Percentiles rank a stretch among this genome's conserved stretches.
Evolutionary conservation across 257 asterid genomes (phyloP).

Genomic region (Salvia splendens): DNA sequence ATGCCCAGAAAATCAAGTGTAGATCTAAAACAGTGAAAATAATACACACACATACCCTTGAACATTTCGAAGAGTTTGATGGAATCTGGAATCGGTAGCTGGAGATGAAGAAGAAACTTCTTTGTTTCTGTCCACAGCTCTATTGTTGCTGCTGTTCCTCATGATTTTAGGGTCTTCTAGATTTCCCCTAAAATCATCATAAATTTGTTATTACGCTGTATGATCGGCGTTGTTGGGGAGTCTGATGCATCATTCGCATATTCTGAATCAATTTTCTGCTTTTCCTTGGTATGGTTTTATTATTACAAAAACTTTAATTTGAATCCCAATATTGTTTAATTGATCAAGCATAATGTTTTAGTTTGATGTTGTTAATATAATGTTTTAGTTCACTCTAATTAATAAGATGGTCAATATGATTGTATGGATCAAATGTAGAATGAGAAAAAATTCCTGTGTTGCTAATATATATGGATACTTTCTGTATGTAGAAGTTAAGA

Average conservation of each 20-base stretch:
- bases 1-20: conserved; percentile 12
- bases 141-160: conserved; percentile 44
- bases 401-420: no score
- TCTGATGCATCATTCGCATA: neutral
- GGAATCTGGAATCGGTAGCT: conserved; percentile 84
- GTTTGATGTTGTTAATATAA: no score
- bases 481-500: no score
- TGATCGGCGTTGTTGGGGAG: conserved; percentile 6
- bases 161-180: conserved; percentile 23
- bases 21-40: conserved; percentile 40
- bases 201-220: conserved; percentile 15
- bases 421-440: no score
- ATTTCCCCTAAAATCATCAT: conserved; percentile 28
- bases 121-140: conserved; percentile 56
- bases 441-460: no score
- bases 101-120: conserved; percentile 51
- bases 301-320: neutral
- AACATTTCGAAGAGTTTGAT: conserved; percentile 89
- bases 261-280: neutral
- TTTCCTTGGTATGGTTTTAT: neutral
- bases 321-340: neutral
- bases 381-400: no score
- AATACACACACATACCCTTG: conserved; percentile 66
- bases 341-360: neutral
- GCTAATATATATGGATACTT: no score